phyloP scores from a whole-genome alignment of 352 stramenopile species.

The Pythium dissotocum region DNA sequence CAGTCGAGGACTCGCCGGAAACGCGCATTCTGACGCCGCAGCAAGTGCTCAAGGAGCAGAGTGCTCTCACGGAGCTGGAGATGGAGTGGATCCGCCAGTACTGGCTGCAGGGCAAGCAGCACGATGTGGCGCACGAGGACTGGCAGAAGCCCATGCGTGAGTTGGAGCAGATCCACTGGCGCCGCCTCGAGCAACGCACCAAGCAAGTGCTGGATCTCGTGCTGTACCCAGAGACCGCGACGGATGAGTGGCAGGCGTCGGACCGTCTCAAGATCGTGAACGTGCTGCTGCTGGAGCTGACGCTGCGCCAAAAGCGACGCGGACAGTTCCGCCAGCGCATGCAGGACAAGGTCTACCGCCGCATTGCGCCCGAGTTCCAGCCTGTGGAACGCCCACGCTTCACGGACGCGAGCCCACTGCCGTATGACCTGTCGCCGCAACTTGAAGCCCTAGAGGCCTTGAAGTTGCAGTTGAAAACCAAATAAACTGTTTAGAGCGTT shows the following conservation, averaged over 20 bases:
- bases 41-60: slow-evolving; percentile 29
- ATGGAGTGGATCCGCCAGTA: slow-evolving; percentile 36
- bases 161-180: slow-evolving; percentile 26
- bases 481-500: background rate
- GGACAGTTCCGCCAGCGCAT: slow-evolving; percentile 30
- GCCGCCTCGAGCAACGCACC: slow-evolving; percentile 23
- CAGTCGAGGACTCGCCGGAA: background rate
- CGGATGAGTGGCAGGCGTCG: slow-evolving; percentile 8
- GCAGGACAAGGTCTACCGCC: slow-evolving; percentile 31
- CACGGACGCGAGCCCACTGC: slow-evolving; percentile 15
- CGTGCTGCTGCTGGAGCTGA: slow-evolving; percentile 26
- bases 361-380: slow-evolving; percentile 27
- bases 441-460: slow-evolving; percentile 9
- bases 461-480: slow-evolving; percentile 13
- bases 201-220: slow-evolving; percentile 24
- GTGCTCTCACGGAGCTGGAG: slow-evolving; percentile 27
- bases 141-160: slow-evolving; percentile 31
- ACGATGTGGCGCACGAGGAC: slow-evolving; percentile 31
- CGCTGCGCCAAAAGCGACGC: slow-evolving; percentile 22
- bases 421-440: slow-evolving; percentile 21
- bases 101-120: slow-evolving; percentile 32
- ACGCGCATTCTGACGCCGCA: slow-evolving; percentile 16
- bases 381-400: slow-evolving; percentile 27
- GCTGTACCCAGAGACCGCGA: background rate
- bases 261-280: slow-evolving; percentile 32